Conservation (phyloP, 768 basidiomycete genomes). For the Hydnomerulius pinastri region DNA sequence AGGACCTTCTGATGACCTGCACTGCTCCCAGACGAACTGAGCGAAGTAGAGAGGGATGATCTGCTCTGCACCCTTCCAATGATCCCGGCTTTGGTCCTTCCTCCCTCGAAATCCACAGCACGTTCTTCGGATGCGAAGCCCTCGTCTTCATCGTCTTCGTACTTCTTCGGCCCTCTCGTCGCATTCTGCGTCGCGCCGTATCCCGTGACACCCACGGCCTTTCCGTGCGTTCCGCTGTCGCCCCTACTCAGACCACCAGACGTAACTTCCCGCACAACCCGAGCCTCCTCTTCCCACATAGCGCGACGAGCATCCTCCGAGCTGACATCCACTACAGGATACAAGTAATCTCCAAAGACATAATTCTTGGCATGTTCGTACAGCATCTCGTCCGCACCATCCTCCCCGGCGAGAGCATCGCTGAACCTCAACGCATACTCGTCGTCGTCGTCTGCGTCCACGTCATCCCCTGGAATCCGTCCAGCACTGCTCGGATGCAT, state of each 20-base stretch:
- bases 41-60: neutral
- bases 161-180: conserved; percentile 3
- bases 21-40: conserved; percentile 4
- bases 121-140: conserved; percentile 6
- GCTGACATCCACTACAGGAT: conserved; percentile 87
- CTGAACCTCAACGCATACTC: conserved; percentile 34
- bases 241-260: conserved; percentile 7
- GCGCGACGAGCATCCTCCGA: conserved; percentile 41
- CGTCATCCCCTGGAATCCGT: conserved; percentile 23
- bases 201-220: neutral
- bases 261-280: conserved; percentile 29
- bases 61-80: neutral
- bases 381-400: conserved; percentile 72
- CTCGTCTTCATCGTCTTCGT: conserved; percentile 10
- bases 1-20: neutral
- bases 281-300: conserved; percentile 33
- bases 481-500: conserved; percentile 32
- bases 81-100: conserved; percentile 42
- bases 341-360: conserved; percentile 89
- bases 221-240: neutral
- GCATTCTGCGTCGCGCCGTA: conserved; percentile 31
- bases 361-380: conserved; percentile 77
- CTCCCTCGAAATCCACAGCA: conserved; percentile 12
- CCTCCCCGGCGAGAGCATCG: conserved; percentile 43
- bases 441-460: conserved; percentile 37